phyloP scores from a whole-genome alignment of 2,329 filamentous ascomycete species.

The Venturia oleaginea region DNA sequence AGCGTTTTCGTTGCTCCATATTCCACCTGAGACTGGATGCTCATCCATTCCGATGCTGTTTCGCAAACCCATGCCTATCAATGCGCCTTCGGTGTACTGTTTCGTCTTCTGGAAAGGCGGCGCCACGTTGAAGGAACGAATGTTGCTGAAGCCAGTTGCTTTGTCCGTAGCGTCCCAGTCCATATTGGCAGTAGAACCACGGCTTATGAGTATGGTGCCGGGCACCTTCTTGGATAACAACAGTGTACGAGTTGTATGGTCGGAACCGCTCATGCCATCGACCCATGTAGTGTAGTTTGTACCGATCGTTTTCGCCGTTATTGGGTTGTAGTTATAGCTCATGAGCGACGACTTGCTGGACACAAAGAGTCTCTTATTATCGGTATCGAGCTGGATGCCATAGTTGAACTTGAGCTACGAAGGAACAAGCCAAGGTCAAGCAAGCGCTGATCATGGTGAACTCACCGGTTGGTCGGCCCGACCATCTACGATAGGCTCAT shows the following conservation, averaged over 20 bases:
- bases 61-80: constrained; percentile 58
- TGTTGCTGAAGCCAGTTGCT: constrained; percentile 51
- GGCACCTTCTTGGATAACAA: constrained; percentile 49
- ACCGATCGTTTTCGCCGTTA: constrained; percentile 24
- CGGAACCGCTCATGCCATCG: constrained; percentile 48
- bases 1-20: constrained; percentile 59
- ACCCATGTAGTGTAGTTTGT: constrained; percentile 40
- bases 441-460: not conserved
- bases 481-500: constrained; percentile 19
- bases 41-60: constrained; percentile 64
- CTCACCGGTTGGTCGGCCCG: constrained; percentile 8
- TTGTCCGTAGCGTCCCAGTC: constrained; percentile 46
- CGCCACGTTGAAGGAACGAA: constrained; percentile 52
- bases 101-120: constrained; percentile 32
- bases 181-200: constrained; percentile 55
- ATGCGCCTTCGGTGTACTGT: constrained; percentile 42
- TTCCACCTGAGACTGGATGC: constrained; percentile 42
- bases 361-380: constrained; percentile 43
- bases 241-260: constrained; percentile 59
- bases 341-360: constrained; percentile 36
- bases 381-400: constrained; percentile 39
- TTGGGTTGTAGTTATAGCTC: constrained; percentile 55
- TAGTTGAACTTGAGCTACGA: constrained; percentile 35
- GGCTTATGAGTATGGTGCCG: constrained; percentile 53
- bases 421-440: not conserved